Base-by-base conservation (phyloP, 2,329 filamentous ascomycete genomes). In the Aspergillus fischeri region DNA sequence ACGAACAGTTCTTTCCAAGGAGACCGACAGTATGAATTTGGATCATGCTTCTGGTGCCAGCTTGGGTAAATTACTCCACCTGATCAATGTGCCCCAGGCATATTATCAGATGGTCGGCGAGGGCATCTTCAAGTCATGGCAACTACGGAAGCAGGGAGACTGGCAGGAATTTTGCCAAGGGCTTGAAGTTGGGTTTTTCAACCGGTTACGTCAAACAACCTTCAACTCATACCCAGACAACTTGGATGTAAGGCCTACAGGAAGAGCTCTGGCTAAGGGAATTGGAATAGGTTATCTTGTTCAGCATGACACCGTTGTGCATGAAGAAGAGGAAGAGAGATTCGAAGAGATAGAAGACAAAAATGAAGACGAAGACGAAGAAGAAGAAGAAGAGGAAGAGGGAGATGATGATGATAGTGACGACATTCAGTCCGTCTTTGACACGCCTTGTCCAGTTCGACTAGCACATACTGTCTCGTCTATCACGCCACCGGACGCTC, bases 31-130 rank as follows among this genome's bases (percentile, higher is more conserved):
- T 25, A 47, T 47, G 1, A 41, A 53, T 14, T n/a, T 65, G 3
- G 60, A 68, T 47, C 53, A 24, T 3, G 20, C 44, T 4, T 61
- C 63, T 24, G 69, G 71, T 1, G 17, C 47, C 1, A 50, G 53
- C 7, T 38, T 73, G 17, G 66, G 66, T 2, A 65, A 63, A 17
- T 47, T 73, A 2, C 55, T 73, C 0, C 51, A 45, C 1, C 21
- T 60, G 0, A 32, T 70, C 1, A 20, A 60, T 6, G 49, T 73
- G 1, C 66, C 70, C 7, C n/a, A 55, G 10, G 54, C 61, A 32
- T 59, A 70, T 51, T 62, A 55, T 44, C 51, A 63, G 42, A 38
- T 60, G 20, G n/a, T 70, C 6, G 64, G 70, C 8, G 17, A 54
- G 38, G 58, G 62, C 25, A 62, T 73, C 17, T 52, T 57, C 0